These are phyloP conservation scores for Fusarium cicatricum DNA, from an alignment of 2,329 filamentous ascomycete species.

Conservation along the genomic window DNA sequence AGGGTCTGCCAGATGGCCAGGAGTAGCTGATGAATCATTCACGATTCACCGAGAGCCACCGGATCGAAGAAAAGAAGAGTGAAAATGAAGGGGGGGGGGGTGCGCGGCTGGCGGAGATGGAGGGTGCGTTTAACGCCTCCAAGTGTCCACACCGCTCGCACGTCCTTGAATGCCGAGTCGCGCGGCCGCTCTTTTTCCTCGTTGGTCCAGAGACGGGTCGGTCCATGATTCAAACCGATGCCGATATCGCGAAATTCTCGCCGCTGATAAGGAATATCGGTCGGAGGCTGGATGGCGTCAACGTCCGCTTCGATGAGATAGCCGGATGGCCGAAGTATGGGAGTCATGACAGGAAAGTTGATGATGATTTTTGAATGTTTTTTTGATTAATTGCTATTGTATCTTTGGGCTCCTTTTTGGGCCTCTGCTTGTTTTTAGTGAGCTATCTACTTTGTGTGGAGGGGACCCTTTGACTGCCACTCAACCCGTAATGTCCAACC, in stretches of 20 bases:
- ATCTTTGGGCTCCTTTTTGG: slow-evolving; percentile 4
- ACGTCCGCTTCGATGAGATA: slow-evolving; percentile 19
- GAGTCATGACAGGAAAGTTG: neutral
- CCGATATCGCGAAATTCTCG: slow-evolving; percentile 35
- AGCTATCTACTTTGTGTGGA: slow-evolving; percentile 36
- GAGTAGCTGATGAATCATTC: slow-evolving; percentile 37
- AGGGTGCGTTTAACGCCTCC: slow-evolving; percentile 7
- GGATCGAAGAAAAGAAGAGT: slow-evolving; percentile 8
- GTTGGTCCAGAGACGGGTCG: slow-evolving; percentile 30
- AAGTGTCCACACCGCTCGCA: neutral
- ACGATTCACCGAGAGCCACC: slow-evolving; percentile 12
- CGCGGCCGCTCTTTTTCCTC: slow-evolving; percentile 2
- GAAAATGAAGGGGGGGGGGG: slow-evolving; percentile 1
- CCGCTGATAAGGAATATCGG: slow-evolving; percentile 31
- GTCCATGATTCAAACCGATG: slow-evolving; percentile 28
- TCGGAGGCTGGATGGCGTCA: slow-evolving; percentile 19
- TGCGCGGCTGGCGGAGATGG: neutral
- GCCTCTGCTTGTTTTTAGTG: slow-evolving; percentile 23
- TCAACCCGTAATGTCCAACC: slow-evolving; percentile 32
- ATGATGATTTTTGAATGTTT: slow-evolving; percentile 35
- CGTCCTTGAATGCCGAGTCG: slow-evolving; percentile 10
- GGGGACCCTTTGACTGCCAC: slow-evolving; percentile 32
- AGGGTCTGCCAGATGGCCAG: slow-evolving; percentile 27
- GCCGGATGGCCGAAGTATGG: slow-evolving; percentile 15
- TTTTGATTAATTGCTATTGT: slow-evolving; percentile 25